A percentile compares a stretch with the other conserved stretches of the same genome.
phyloP scores from a whole-genome alignment of 495 filamentous ascomycete genomes.

The Penicillium robsamsonii region DNA sequence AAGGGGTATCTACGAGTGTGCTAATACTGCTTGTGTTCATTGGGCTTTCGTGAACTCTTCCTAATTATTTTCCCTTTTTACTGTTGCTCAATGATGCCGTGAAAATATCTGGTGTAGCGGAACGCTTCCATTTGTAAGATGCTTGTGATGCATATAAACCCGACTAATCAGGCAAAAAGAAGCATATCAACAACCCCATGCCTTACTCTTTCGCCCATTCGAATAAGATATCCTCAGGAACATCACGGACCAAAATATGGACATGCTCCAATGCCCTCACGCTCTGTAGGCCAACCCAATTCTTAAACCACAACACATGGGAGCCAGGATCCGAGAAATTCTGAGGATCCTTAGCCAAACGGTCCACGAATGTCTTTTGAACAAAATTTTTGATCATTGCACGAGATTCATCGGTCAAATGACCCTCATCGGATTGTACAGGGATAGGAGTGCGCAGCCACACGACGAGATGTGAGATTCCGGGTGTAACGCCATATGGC shows the following conservation, averaged over 20 bases:
- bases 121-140: background rate
- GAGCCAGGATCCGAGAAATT: constrained; percentile 42
- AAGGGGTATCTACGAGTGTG: background rate
- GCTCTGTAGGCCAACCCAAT: constrained; percentile 86
- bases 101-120: background rate
- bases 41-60: background rate
- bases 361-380: constrained; percentile 59
- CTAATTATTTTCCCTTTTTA: background rate
- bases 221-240: constrained; percentile 55
- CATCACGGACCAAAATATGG: constrained; percentile 65
- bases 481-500: constrained; percentile 75
- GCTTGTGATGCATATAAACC: background rate
- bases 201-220: constrained; percentile 56
- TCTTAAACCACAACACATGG: constrained; percentile 89
- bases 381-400: constrained; percentile 65
- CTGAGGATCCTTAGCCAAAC: constrained; percentile 42
- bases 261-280: constrained; percentile 79
- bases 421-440: constrained; percentile 55
- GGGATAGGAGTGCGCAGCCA: constrained; percentile 58
- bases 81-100: background rate
- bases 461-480: constrained; percentile 62
- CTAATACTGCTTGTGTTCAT: background rate
- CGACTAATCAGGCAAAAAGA: background rate
- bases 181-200: background rate
- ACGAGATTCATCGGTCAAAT: constrained; percentile 68